Evolutionary conservation across 2,329 filamentous ascomycete genomes (phyloP).

Genomic region (Penicillium sp.): DNA sequence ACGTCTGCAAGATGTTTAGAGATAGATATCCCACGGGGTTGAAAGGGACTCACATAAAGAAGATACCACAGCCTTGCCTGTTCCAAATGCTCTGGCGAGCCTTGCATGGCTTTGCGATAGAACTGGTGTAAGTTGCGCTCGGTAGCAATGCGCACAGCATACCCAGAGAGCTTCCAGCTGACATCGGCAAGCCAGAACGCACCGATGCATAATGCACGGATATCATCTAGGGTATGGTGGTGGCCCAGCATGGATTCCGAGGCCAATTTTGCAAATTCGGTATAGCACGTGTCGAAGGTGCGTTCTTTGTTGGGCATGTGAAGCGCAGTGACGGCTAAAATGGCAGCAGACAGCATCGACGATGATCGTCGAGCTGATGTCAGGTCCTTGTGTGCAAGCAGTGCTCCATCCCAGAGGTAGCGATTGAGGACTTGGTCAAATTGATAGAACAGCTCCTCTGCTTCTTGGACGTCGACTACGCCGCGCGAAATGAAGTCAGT

Average conservation of each 20-base stretch:
- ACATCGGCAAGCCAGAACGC: constrained; percentile 60
- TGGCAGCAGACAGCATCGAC: constrained; percentile 43
- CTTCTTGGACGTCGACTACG: constrained; percentile 46
- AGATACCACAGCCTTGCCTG: constrained; percentile 45
- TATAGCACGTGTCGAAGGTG: constrained; percentile 52
- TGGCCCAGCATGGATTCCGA: constrained; percentile 56
- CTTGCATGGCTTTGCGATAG: constrained; percentile 43
- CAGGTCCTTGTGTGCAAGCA: constrained; percentile 50
- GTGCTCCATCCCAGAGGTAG: constrained; percentile 47
- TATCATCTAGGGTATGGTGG: constrained; percentile 53
- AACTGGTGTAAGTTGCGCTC: constrained; percentile 47
- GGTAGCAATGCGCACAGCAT: constrained; percentile 46
- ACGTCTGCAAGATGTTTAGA: constrained; percentile 31
- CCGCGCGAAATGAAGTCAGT: constrained; percentile 57
- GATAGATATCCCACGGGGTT: not conserved
- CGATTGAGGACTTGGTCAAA: constrained; percentile 46
- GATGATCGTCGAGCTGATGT: constrained; percentile 51
- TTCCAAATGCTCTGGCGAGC: constrained; percentile 40
- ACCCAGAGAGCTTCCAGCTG: constrained; percentile 50
- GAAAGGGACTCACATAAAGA: constrained; percentile 39
- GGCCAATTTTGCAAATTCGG: constrained; percentile 55
- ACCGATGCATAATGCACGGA: constrained; percentile 57
- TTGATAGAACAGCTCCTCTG: constrained; percentile 45
- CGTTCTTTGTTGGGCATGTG: constrained; percentile 51
- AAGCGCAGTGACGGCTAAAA: constrained; percentile 54